Percentiles rank a stretch among this genome's conserved stretches.
Evolutionary conservation across 1,284 basidiomycete genomes (phyloP).

Genomic region (Hemileia vastatrix): DNA sequence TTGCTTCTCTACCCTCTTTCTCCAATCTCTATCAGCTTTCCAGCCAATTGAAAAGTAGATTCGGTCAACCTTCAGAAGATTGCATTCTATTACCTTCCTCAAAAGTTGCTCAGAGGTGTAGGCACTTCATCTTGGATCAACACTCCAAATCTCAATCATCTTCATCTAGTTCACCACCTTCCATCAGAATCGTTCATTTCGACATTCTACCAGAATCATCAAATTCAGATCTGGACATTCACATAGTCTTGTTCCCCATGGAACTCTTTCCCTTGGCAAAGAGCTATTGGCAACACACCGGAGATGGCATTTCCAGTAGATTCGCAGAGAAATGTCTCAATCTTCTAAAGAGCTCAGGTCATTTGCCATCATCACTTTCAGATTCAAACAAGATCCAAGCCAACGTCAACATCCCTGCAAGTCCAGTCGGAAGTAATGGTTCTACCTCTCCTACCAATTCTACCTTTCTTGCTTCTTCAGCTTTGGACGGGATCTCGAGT

Average conservation of each 20-base stretch:
- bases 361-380: background rate
- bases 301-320: constrained; percentile 78
- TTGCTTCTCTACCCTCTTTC: no score
- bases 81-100: background rate
- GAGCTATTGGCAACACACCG: constrained; percentile 93
- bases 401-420: constrained; percentile 31
- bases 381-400: constrained; percentile 35
- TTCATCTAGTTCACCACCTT: background rate
- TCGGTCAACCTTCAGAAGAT: constrained; percentile 4
- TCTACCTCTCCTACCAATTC: constrained; percentile 24
- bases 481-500: background rate
- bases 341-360: constrained; percentile 51
- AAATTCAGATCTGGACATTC: constrained; percentile 3
- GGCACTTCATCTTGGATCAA: background rate
- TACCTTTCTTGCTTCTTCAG: background rate
- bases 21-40: constrained; percentile 6
- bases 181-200: constrained; percentile 17
- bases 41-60: constrained; percentile 9
- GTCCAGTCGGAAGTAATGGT: constrained; percentile 31
- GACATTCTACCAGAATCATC: background rate
- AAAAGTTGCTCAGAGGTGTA: background rate
- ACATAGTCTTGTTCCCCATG: constrained; percentile 46
- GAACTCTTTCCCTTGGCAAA: constrained; percentile 64
- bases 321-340: constrained; percentile 71
- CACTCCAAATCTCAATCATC: background rate